phyloP scores from a whole-genome alignment of 2,329 filamentous ascomycete genomes.

The Penicillium paneum region DNA sequence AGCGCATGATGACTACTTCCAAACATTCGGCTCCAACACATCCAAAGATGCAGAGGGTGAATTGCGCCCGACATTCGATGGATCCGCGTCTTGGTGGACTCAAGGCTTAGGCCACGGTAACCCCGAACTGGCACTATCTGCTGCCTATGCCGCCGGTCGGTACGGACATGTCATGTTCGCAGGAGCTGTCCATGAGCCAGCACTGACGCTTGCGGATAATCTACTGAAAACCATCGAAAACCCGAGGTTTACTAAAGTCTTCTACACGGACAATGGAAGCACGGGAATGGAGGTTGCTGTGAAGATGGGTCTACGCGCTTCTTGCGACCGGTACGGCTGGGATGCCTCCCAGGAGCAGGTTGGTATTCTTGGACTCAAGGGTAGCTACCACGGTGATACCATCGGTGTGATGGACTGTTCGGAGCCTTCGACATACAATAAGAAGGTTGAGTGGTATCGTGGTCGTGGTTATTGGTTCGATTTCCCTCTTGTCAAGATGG shows the following conservation, averaged over 20 bases:
- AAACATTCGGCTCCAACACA: conserved; percentile 50
- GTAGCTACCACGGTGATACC: conserved; percentile 83
- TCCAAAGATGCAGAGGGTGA: conserved; percentile 29
- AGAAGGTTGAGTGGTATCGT: conserved; percentile 82
- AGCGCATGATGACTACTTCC: conserved; percentile 74
- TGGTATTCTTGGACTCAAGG: conserved; percentile 70
- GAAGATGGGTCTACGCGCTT: conserved; percentile 76
- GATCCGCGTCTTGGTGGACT: conserved; percentile 88
- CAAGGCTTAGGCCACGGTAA: conserved; percentile 82
- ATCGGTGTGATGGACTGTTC: conserved; percentile 85
- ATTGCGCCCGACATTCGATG: conserved; percentile 70
- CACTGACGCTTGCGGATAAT: conserved; percentile 63
- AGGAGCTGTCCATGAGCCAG: conserved; percentile 73
- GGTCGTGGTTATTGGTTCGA: conserved; percentile 79
- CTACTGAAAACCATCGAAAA: conserved; percentile 62
- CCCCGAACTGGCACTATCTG: conserved; percentile 66
- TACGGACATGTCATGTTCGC: conserved; percentile 91
- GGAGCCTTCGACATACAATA: conserved; percentile 73
- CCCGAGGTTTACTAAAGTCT: conserved; percentile 65
- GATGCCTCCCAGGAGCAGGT: conserved; percentile 55
- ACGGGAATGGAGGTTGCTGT: conserved; percentile 80
- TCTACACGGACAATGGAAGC: conserved; percentile 81
- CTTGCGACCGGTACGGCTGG: conserved; percentile 66
- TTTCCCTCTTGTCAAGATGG: conserved; percentile 68
- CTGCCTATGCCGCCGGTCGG: conserved; percentile 75